Conservation (phyloP, 108 stramenopile species). For the Nitzschia sp. region DNA sequence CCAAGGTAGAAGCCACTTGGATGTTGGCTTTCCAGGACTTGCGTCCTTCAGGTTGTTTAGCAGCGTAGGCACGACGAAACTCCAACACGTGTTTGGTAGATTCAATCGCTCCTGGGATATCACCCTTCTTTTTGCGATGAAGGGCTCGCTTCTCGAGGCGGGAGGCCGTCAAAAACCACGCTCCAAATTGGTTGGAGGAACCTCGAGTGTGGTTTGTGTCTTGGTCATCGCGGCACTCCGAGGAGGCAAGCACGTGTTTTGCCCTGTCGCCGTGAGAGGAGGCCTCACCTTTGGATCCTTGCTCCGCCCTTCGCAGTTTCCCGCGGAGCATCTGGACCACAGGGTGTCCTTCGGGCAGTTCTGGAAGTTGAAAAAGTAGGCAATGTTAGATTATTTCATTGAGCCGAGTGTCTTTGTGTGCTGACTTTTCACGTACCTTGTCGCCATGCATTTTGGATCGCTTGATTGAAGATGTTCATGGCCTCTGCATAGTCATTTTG, state of each 20-base stretch:
- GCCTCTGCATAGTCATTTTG: constrained; percentile 33
- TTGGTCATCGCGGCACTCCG: not conserved
- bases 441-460: constrained; percentile 20
- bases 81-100: constrained; percentile 7
- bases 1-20: constrained; percentile 21
- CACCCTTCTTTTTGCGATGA: constrained; percentile 9
- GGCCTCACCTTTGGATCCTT: constrained; percentile 3
- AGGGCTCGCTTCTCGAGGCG: constrained; percentile 7
- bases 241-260: not conserved
- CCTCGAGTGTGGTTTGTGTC: no score
- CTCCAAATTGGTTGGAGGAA: not conserved
- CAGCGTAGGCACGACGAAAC: constrained; percentile 17
- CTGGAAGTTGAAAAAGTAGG: not conserved
- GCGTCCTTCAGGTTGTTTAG: constrained; percentile 13
- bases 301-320: constrained; percentile 17
- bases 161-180: constrained; percentile 8
- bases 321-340: constrained; percentile 31
- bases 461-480: constrained; percentile 26
- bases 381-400: no score
- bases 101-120: constrained; percentile 17
- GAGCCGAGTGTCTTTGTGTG: no score
- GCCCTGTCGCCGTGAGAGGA: not conserved
- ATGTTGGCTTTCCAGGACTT: not conserved
- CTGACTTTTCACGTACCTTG: constrained; percentile 15
- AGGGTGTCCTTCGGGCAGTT: constrained; percentile 15